phyloP scores from a whole-genome alignment of 805 yeast species.

The Hanseniaspora lachancei region DNA sequence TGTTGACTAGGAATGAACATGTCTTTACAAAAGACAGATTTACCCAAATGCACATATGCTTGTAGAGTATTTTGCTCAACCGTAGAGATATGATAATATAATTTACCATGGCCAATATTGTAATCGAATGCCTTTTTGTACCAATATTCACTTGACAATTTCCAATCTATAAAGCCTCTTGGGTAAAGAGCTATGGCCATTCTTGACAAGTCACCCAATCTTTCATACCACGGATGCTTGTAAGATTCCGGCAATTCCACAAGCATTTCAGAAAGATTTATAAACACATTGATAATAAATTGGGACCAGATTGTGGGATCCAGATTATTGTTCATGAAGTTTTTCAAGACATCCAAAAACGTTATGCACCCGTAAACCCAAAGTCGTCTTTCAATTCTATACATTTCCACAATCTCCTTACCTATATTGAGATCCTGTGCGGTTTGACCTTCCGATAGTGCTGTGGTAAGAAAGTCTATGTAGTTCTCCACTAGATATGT shows the following conservation, averaged over 20 bases:
- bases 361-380: constrained; percentile 84
- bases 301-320: constrained; percentile 71
- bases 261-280: constrained; percentile 33
- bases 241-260: constrained; percentile 28
- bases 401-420: constrained; percentile 59
- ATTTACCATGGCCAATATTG: constrained; percentile 71
- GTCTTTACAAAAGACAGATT: constrained; percentile 64
- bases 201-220: constrained; percentile 71
- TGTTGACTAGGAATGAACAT: constrained; percentile 76
- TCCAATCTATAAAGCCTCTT: constrained; percentile 75
- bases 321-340: constrained; percentile 56
- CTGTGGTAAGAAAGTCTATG: constrained; percentile 57
- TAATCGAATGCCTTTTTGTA: constrained; percentile 59
- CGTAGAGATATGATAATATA: constrained; percentile 77
- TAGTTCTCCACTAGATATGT: constrained; percentile 55
- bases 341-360: constrained; percentile 61
- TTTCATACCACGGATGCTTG: constrained; percentile 55
- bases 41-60: constrained; percentile 68
- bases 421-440: constrained; percentile 33
- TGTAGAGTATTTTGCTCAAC: constrained; percentile 61
- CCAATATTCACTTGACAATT: constrained; percentile 72
- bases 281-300: constrained; percentile 60
- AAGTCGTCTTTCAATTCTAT: constrained; percentile 63
- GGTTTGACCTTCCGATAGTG: constrained; percentile 59
- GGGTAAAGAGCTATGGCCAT: constrained; percentile 81